These are phyloP conservation scores for Sporisorium scitamineum DNA, from an alignment of 1,284 basidiomycete genomes.

Conservation along the genomic window DNA sequence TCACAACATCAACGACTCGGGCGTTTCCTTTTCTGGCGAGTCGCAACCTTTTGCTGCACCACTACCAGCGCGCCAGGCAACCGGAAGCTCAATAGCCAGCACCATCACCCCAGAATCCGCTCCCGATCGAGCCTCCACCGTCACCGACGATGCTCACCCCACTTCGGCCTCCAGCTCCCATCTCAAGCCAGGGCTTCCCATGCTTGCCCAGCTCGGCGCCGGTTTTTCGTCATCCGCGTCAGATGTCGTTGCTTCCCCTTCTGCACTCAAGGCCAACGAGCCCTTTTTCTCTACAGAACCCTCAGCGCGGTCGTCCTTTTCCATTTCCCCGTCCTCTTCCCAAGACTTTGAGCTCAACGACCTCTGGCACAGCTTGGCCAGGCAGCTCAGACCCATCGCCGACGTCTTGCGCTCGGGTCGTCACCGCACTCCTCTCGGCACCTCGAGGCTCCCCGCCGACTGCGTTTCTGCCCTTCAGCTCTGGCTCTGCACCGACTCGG, in stretches of 20 bases:
- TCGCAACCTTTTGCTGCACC: not conserved
- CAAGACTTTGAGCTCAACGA: constrained; percentile 48
- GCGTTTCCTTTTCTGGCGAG: constrained; percentile 43
- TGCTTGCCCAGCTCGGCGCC: constrained; percentile 23
- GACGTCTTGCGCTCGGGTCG: constrained; percentile 49
- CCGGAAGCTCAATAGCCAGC: constrained; percentile 46
- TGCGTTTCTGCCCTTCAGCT: constrained; percentile 44
- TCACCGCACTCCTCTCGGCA: constrained; percentile 34
- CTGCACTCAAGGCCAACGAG: constrained; percentile 32
- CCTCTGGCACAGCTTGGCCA: constrained; percentile 37
- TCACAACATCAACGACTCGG: constrained; percentile 55
- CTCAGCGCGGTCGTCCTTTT: constrained; percentile 14
- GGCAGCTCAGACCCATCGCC: constrained; percentile 53
- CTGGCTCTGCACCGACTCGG: constrained; percentile 31
- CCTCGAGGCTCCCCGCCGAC: constrained; percentile 29
- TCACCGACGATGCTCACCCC: constrained; percentile 13
- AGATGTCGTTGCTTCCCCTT: constrained; percentile 40
- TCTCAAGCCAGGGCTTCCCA: constrained; percentile 6
- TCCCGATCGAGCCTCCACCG: constrained; percentile 29
- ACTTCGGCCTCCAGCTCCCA: not conserved
- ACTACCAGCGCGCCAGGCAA: constrained; percentile 22
- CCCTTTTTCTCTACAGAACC: constrained; percentile 21
- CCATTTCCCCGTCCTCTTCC: constrained; percentile 33
- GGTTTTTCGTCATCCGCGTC: not conserved
- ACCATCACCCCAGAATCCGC: constrained; percentile 48